A percentile compares a stretch with the other conserved stretches of the same genome.
These are phyloP conservation scores for Plasmodium fragile DNA, from an alignment of 169 alveolate genomes.

Conservation along the genomic window DNA sequence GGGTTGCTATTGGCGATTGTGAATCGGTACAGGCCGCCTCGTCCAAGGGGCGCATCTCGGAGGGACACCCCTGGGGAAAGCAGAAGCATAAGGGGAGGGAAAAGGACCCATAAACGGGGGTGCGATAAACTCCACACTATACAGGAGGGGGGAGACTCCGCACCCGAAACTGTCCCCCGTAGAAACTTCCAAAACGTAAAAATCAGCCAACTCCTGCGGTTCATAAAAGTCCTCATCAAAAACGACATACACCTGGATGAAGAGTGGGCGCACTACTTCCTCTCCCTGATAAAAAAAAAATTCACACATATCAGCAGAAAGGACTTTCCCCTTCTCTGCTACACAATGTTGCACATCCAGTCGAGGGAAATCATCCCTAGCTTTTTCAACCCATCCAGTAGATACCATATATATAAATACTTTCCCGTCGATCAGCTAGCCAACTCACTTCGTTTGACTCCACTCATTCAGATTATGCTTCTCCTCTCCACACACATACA, in stretches of 20 bases:
- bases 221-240: slow-evolving; percentile 9
- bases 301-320: not conserved
- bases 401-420: slow-evolving; percentile 15
- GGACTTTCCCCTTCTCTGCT: not conserved
- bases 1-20: slow-evolving; percentile 7
- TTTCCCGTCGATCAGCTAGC: not conserved
- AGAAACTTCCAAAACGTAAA: slow-evolving; percentile 20
- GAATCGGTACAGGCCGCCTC: slow-evolving; percentile 18
- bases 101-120: not conserved
- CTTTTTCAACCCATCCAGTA: slow-evolving; percentile 11
- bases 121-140: not conserved
- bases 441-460: not conserved
- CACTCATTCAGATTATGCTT: not conserved
- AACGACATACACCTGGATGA: slow-evolving; percentile 38
- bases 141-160: not conserved
- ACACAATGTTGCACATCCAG: slow-evolving; percentile 14
- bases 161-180: not conserved
- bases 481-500: not conserved
- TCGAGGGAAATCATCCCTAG: not conserved
- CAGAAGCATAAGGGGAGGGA: too few relatives aligned
- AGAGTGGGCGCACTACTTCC: slow-evolving; percentile 35
- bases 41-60: not conserved
- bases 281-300: slow-evolving; percentile 23
- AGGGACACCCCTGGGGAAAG: not conserved
- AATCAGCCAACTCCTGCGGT: slow-evolving; percentile 20